Percentiles rank a stretch among this genome's conserved stretches.
These are phyloP conservation scores for Scortechinia acanthostroma DNA, from an alignment of 2,329 filamentous ascomycete species.

Conservation along the genomic window DNA sequence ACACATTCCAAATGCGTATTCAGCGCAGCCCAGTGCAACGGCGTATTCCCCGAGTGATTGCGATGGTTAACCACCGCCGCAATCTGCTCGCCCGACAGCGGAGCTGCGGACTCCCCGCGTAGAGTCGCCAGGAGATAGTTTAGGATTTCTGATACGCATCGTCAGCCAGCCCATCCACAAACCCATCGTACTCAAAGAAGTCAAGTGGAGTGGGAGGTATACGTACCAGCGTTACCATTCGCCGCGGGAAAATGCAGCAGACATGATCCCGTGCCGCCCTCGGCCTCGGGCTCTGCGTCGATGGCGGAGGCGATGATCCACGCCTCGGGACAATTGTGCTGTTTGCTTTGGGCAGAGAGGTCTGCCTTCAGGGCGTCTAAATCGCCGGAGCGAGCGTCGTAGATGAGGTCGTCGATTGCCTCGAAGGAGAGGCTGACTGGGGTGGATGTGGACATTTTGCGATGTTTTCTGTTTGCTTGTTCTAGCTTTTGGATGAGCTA, in stretches of 20 bases:
- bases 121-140: not conserved
- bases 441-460: not conserved
- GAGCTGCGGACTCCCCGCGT: not conserved
- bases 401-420: not conserved
- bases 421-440: not conserved
- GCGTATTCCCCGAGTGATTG: not conserved
- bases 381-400: not conserved
- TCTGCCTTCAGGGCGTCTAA: not conserved
- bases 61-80: not conserved
- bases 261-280: not conserved
- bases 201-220: not conserved
- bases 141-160: not conserved
- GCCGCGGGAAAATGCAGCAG: not conserved
- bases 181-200: not conserved
- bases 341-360: not conserved
- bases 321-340: not conserved
- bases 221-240: not conserved
- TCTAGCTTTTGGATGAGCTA: too few relatives aligned
- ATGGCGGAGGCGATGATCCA: not conserved
- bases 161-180: not conserved
- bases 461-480: not conserved
- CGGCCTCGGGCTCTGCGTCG: not conserved
- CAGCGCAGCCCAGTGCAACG: constrained; percentile 1
- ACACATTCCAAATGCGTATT: constrained; percentile 1
- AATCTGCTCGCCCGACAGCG: too few relatives aligned